Base-by-base conservation (phyloP, 108 stramenopile genomes). In the Skeletonema grethae region DNA sequence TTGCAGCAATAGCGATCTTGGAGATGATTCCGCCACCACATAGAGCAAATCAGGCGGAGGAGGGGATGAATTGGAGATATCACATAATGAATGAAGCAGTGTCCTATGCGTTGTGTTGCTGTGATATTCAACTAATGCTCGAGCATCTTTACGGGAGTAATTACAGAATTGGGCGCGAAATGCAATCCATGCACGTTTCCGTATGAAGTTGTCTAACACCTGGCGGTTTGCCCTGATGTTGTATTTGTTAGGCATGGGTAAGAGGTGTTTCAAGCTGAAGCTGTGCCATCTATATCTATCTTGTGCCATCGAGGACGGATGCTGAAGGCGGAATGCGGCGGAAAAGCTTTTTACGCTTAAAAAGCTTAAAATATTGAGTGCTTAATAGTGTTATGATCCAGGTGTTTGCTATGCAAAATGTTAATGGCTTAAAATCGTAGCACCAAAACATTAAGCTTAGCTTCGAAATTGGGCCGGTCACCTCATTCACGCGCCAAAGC, bases 221-320 rank as follows among this genome's bases (percentile, higher is more conserved):
- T 58, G 67, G 5, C 67, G 56, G 22, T 69, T 57, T 22, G 67
- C 67, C 38, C 55, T 25, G 0, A 69, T 69, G 67, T 69, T 69
- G 24, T 69, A 69, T 57, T 69, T 69, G 39, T 69, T 69, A 10
- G 67, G 67, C 67, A 69, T 69, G 0, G 25, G 25, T 28, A 28
- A 28, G 25, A 28, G 25, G 25, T 28, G 25, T 1, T 28, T 28
- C 25, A 1, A 28, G 25, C 5, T 41, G 35, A 36, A 36, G 4
- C 7, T 36, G 35, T 36, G 35, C n/a, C n/a, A n/a, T n/a, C n/a
- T n/a, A n/a, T n/a, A n/a, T n/a, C n/a, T n/a, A n/a, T n/a, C n/a
- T n/a, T n/a, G n/a, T n/a, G n/a, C n/a, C n/a, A n/a, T n/a, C n/a
- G n/a, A n/a, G n/a, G n/a, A n/a, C n/a, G n/a, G n/a, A n/a, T n/a